Evolutionary conservation across 139 green algal species (phyloP).

Genomic region (Mesostigma viride): DNA sequence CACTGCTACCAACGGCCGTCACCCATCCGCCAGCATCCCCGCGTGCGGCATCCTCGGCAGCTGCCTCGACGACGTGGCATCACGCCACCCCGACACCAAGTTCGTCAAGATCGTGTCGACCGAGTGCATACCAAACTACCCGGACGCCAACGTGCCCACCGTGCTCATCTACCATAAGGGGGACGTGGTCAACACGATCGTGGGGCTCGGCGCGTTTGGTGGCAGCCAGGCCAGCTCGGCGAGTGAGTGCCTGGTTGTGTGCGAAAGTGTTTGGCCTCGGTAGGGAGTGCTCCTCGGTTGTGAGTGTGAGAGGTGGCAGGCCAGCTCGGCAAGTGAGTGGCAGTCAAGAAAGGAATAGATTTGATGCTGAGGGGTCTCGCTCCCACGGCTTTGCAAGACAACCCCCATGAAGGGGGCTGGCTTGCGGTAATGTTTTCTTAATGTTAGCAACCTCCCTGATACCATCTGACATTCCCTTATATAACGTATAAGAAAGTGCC

Average conservation of each 20-base stretch:
- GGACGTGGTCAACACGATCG: slow-evolving; percentile 46
- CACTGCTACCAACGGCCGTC: background rate
- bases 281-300: too few species aligned
- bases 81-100: slow-evolving; percentile 62
- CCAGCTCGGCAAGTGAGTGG: too few species aligned
- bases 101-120: slow-evolving; percentile 82
- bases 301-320: too few species aligned
- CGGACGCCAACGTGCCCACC: slow-evolving; percentile 79
- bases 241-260: slow-evolving; percentile 17
- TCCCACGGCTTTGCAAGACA: background rate
- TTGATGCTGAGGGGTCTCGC: background rate
- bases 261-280: too few species aligned
- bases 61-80: slow-evolving; percentile 60
- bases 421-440: too few species aligned
- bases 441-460: too few species aligned
- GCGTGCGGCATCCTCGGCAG: slow-evolving; percentile 48
- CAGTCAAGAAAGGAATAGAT: background rate
- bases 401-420: background rate
- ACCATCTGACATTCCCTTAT: too few species aligned
- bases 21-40: background rate
- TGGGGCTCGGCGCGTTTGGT: slow-evolving; percentile 59
- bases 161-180: slow-evolving; percentile 73
- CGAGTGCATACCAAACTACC: slow-evolving; percentile 69
- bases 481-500: too few species aligned
- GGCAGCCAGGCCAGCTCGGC: slow-evolving; percentile 55